Base-by-base conservation (phyloP, 345 rosid species). In the Ceriops zippeliana region DNA sequence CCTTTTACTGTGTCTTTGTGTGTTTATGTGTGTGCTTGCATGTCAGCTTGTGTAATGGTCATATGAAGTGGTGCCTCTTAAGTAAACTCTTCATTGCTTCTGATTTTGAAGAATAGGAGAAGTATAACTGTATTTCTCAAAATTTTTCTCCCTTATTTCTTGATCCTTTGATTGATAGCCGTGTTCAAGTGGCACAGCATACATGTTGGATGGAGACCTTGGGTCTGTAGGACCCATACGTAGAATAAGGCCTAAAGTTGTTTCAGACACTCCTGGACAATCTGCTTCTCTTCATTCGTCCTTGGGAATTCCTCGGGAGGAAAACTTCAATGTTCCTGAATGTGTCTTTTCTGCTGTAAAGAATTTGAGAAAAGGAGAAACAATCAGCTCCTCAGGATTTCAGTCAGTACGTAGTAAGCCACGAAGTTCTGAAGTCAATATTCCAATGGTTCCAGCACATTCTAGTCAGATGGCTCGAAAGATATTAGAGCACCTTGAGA, bases 151-250 rank as follows among this genome's bases (percentile, higher is more conserved):
- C 28, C 66, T 69, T 13, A 31, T 61, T 58, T 56, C 38, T 28
- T 30, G 19, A 70, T 3, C 65, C 60, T 47, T 63, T 63, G 20
- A 70, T 68, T 72, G 68, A 68, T 75, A 84, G 86, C 69, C 76
- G 69, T 76, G 66, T 70, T 75, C 83, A 74, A 81, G 82, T 67
- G 80, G 80, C 67, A 76, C 75, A 24, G 17, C 49, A 42, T 42
- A 42, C 17, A 56, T 73, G 57, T 60, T 78, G 75, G 83, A 73
- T 75, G 76, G 70, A 69, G 80, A 64, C 22, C 78, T 32, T 69
- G 90, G 87, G 76, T 81, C 89, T 69, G 89, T 81, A 60, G 97
- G 96, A 77, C 96, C 99, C 68, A 79, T 83, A 70, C 87, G 85
- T 67, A 84, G 90, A 75, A 21, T 75, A 70, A 83, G 80, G 49